Evolutionary conservation across 1,284 basidiomycete genomes (phyloP).

Genomic region (Apiotrichum gamsii): DNA sequence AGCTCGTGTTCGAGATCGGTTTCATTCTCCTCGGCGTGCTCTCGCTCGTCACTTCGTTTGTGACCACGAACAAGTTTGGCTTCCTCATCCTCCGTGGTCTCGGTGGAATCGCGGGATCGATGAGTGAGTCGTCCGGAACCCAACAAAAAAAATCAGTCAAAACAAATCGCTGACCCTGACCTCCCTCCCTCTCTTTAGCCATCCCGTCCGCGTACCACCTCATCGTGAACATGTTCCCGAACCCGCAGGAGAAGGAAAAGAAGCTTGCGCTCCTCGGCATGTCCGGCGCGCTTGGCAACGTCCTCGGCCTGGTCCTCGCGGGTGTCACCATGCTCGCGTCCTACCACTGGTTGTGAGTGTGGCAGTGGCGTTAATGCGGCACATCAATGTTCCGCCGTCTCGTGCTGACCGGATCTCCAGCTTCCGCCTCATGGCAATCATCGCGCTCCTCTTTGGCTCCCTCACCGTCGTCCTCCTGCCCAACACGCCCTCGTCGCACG

Average conservation of each 20-base stretch:
- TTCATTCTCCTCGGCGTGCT: constrained; percentile 33
- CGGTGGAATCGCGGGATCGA: constrained; percentile 32
- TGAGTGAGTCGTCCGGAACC: not conserved
- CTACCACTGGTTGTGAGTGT: constrained; percentile 41
- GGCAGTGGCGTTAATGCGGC: no score
- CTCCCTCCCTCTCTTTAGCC: no score
- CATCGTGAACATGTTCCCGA: constrained; percentile 40
- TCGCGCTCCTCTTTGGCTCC: constrained; percentile 23
- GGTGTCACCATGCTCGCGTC: constrained; percentile 31
- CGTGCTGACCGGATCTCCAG: no score
- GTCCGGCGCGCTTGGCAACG: constrained; percentile 31
- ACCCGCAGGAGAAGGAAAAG: constrained; percentile 29
- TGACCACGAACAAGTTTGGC: constrained; percentile 42
- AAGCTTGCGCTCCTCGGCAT: constrained; percentile 32
- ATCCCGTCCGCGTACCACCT: constrained; percentile 17
- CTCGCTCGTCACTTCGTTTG: constrained; percentile 35
- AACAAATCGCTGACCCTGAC: no score
- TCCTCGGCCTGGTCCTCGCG: constrained; percentile 32
- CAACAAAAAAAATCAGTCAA: no score
- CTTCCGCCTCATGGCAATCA: constrained; percentile 38
- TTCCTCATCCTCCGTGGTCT: constrained; percentile 43
- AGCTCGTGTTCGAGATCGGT: constrained; percentile 36
- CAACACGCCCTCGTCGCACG: constrained; percentile 22
- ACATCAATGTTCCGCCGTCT: no score
- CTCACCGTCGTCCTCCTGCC: constrained; percentile 30